Conservation (phyloP, 805 yeast species). For the Maudiozyma bulderi region DNA sequence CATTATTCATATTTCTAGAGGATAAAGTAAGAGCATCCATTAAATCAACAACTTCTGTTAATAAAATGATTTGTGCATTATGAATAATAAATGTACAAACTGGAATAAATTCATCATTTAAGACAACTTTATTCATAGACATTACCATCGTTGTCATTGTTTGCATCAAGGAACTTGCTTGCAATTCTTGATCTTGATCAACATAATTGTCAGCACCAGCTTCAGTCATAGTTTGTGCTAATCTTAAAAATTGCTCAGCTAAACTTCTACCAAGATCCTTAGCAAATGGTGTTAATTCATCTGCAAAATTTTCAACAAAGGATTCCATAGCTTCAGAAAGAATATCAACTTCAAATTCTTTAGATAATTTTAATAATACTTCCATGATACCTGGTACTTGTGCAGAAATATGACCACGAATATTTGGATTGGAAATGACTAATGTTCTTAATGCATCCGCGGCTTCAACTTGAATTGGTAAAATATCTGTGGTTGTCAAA, state of each 20-base stretch:
- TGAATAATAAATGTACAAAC: conserved; percentile 49
- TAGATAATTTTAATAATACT: conserved; percentile 61
- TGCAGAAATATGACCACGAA: conserved; percentile 57
- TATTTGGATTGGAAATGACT: conserved; percentile 50
- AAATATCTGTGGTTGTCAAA: conserved; percentile 31
- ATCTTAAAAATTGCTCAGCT: conserved; percentile 48
- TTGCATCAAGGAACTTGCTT: conserved; percentile 56
- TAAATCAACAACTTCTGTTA: conserved; percentile 56
- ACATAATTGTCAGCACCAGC: conserved; percentile 19
- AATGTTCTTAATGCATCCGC: conserved; percentile 81
- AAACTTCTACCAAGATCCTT: conserved; percentile 50
- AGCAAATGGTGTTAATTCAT: conserved; percentile 84
- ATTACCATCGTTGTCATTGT: conserved; percentile 66
- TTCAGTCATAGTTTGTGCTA: conserved; percentile 50
- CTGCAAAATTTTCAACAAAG: conserved; percentile 80
- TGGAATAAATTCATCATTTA: conserved; percentile 48
- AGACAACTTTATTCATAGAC: conserved; percentile 49
- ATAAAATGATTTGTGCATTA: conserved; percentile 49
- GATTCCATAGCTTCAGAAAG: conserved; percentile 90
- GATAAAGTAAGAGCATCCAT: conserved; percentile 46
- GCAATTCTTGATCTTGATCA: conserved; percentile 52
- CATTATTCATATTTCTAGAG: conserved; percentile 35
- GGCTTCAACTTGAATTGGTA: conserved; percentile 79
- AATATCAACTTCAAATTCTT: conserved; percentile 76
- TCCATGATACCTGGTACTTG: conserved; percentile 80